Percentiles rank a stretch among this genome's conserved stretches.
phyloP scores from a whole-genome alignment of 768 basidiomycete genomes.

The Clavulina sp. region DNA sequence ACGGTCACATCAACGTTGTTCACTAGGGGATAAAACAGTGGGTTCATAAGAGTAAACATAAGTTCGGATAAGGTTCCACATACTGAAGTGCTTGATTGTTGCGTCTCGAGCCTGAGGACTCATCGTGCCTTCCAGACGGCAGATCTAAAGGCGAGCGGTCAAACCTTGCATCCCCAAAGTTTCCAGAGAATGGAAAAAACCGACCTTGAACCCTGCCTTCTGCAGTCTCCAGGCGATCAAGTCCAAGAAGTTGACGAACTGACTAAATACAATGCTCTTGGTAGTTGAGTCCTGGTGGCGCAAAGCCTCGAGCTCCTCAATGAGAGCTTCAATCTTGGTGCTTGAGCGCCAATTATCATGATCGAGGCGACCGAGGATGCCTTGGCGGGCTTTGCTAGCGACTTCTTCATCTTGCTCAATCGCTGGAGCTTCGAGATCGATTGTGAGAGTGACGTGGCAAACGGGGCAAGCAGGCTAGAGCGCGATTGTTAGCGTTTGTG shows the following conservation, averaged over 20 bases:
- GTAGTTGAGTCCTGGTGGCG: constrained; percentile 73
- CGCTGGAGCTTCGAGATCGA: constrained; percentile 89
- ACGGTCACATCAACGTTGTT: constrained; percentile 87
- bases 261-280: constrained; percentile 93
- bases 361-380: constrained; percentile 82
- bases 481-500: neutral
- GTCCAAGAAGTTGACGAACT: constrained; percentile 71
- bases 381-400: constrained; percentile 42
- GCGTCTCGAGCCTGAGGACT: constrained; percentile 89
- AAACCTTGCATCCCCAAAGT: neutral
- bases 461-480: constrained; percentile 80
- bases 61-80: constrained; percentile 15
- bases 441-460: constrained; percentile 80
- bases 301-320: constrained; percentile 83
- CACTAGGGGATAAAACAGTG: constrained; percentile 31
- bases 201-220: constrained; percentile 74
- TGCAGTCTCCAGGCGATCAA: constrained; percentile 86
- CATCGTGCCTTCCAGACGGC: constrained; percentile 92
- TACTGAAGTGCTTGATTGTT: constrained; percentile 88
- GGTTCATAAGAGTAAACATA: constrained; percentile 7
- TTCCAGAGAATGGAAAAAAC: constrained; percentile 13
- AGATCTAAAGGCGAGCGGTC: constrained; percentile 38
- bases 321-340: constrained; percentile 91
- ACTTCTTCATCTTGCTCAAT: constrained; percentile 57
- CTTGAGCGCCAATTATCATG: constrained; percentile 84